phyloP scores from a whole-genome alignment of 2,329 filamentous ascomycete genomes.

The Monilinia aucupariae region DNA sequence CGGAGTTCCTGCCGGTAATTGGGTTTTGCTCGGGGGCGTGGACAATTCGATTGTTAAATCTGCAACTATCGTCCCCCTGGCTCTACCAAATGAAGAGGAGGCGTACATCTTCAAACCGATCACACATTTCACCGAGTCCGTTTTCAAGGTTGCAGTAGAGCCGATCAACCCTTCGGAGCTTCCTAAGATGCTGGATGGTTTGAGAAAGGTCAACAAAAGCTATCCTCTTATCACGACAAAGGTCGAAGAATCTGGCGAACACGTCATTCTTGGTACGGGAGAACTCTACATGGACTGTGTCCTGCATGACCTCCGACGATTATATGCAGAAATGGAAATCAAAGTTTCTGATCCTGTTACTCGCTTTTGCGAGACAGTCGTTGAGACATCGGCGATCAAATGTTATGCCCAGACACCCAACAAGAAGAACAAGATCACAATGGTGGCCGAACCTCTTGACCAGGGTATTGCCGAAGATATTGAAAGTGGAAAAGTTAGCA shows the following conservation, averaged over 20 bases:
- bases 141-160: constrained; percentile 96
- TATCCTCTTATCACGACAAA: constrained; percentile 95
- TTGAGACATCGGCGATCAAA: constrained; percentile 94
- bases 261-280: constrained; percentile 89
- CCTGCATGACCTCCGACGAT: constrained; percentile 79
- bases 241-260: constrained; percentile 95
- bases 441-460: constrained; percentile 94
- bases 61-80: constrained; percentile 78
- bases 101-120: constrained; percentile 93
- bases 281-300: constrained; percentile 99
- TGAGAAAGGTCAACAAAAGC: constrained; percentile 95
- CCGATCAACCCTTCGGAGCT: constrained; percentile 97
- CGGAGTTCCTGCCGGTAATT: constrained; percentile 88
- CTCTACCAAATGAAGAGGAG: constrained; percentile 80
- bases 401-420: constrained; percentile 97
- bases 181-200: constrained; percentile 96
- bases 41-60: constrained; percentile 99
- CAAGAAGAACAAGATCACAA: constrained; percentile 99
- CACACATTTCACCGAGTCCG: constrained; percentile 91
- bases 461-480: constrained; percentile 94
- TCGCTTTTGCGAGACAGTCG: constrained; percentile 94
- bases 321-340: constrained; percentile 99
- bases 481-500: constrained; percentile 81
- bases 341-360: constrained; percentile 98
- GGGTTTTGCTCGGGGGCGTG: constrained; percentile 84